Conservation (phyloP, 495 filamentous ascomycete species). For the Penicillium cinerascens region DNA sequence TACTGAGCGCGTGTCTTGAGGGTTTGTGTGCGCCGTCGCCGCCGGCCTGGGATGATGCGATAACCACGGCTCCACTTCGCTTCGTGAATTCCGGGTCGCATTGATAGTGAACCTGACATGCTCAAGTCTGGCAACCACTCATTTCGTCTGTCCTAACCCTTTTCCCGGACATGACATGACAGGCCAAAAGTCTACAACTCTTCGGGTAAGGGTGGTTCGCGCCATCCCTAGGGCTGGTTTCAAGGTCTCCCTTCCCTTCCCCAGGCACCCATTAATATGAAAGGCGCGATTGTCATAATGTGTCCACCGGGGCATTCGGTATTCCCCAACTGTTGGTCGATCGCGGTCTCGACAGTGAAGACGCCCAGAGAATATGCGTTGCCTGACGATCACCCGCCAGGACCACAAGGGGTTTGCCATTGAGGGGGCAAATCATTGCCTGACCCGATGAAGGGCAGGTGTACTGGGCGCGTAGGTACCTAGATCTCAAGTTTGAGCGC, state of each 20-base stretch:
- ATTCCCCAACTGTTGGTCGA: too few relatives aligned
- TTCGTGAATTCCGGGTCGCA: slow-evolving; percentile 12
- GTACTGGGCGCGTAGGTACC: slow-evolving; percentile 5
- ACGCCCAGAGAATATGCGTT: slow-evolving; percentile 8
- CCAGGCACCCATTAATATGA: slow-evolving; percentile 13
- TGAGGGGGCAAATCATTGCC: slow-evolving; percentile 16
- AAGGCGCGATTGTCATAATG: neutral
- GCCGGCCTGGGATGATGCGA: slow-evolving; percentile 21
- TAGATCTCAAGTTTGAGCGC: neutral
- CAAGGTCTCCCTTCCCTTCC: slow-evolving; percentile 3
- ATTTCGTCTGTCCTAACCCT: neutral
- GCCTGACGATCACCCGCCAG: slow-evolving; percentile 32
- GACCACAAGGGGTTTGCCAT: slow-evolving; percentile 17
- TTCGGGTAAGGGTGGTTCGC: slow-evolving; percentile 9
- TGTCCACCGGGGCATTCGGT: neutral
- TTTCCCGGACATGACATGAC: neutral
- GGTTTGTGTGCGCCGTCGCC: slow-evolving; percentile 1
- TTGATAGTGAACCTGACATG: slow-evolving; percentile 6
- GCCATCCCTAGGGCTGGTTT: slow-evolving; percentile 5
- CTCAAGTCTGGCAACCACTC: neutral
- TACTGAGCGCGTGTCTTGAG: neutral
- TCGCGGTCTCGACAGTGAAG: neutral
- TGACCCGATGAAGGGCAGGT: neutral
- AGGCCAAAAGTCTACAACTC: neutral
- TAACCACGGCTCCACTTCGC: slow-evolving; percentile 26